Evolutionary conservation across 352 stramenopile species (phyloP).

Genomic region (Phytophthora syringae): DNA sequence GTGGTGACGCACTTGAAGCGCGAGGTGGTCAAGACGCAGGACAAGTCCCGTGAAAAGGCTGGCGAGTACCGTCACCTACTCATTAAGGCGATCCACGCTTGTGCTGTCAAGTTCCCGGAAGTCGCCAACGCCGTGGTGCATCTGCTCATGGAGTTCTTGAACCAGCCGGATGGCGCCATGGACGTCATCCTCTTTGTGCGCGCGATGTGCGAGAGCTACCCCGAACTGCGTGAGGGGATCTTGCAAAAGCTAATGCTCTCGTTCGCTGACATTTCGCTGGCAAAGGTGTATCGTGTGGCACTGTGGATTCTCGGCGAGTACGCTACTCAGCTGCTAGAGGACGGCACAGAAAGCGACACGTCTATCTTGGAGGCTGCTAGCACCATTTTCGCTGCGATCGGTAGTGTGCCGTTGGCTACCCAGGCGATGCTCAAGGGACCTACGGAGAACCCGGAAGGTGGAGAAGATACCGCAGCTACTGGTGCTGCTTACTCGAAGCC

Average conservation of each 20-base stretch:
- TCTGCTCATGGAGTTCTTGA: conserved; percentile 99
- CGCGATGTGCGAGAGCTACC: conserved; percentile 98
- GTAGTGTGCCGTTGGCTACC: conserved; percentile 74
- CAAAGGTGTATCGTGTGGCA: conserved; percentile 96
- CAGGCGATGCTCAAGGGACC: conserved; percentile 58
- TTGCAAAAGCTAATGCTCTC: conserved; percentile 95
- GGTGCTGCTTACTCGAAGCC: conserved; percentile 85
- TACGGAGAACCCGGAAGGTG: conserved; percentile 28
- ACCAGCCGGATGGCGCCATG: conserved; percentile 94
- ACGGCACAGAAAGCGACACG: conserved; percentile 65
- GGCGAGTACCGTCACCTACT: conserved; percentile 97
- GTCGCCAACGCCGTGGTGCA: conserved; percentile 98
- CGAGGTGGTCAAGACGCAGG: conserved; percentile 92
- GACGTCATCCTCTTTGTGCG: conserved; percentile 99
- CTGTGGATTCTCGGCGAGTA: conserved; percentile 98
- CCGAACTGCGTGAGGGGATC: conserved; percentile 91
- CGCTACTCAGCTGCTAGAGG: conserved; percentile 52
- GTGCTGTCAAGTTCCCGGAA: conserved; percentile 97
- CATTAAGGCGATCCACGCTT: conserved; percentile 98
- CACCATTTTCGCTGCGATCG: conserved; percentile 91
- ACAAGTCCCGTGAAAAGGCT: conserved; percentile 94
- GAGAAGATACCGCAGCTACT: conserved; percentile 27
- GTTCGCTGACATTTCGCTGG: conserved; percentile 93
- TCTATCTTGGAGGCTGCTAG: conserved; percentile 78
- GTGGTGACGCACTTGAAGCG: conserved; percentile 93